Evolutionary conservation across 2,329 filamentous ascomycete genomes (phyloP).

Genomic region (Acrocalymma vagum): DNA sequence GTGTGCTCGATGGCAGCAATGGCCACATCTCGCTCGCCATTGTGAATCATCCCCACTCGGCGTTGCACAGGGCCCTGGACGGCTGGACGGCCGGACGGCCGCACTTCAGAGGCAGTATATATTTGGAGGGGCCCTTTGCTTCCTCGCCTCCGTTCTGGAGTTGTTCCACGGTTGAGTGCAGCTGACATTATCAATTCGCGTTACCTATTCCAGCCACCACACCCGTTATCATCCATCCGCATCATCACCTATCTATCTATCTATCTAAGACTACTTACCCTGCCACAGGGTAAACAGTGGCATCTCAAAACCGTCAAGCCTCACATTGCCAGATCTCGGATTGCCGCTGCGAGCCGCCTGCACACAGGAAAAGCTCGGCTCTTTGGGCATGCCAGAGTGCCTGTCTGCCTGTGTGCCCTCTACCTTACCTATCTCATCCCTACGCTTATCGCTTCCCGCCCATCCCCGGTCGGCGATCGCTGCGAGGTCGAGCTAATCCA

Average conservation of each 20-base stretch:
- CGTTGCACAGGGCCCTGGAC: too few relatives aligned
- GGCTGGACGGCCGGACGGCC: too few relatives aligned
- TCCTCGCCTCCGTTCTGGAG: too few relatives aligned
- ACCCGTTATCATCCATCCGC: too few relatives aligned
- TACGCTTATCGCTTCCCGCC: constrained; percentile 35
- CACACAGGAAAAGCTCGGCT: constrained; percentile 43
- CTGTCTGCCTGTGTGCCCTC: too few relatives aligned
- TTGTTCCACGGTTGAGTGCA: too few relatives aligned
- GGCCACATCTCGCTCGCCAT: constrained; percentile 38
- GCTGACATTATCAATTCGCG: too few relatives aligned
- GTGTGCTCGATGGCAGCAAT: constrained; percentile 43
- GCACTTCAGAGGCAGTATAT: too few relatives aligned
- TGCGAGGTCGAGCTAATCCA: constrained; percentile 15
- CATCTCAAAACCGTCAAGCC: too few relatives aligned
- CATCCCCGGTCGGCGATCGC: constrained; percentile 4
- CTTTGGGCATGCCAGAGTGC: too few relatives aligned
- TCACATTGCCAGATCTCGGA: constrained; percentile 17
- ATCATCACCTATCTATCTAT: neutral
- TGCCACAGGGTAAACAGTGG: constrained; percentile 19
- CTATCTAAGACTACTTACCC: constrained; percentile 32
- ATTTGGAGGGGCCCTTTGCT: too few relatives aligned
- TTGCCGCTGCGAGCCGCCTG: constrained; percentile 40
- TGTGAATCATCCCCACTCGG: constrained; percentile 36
- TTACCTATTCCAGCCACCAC: too few relatives aligned
- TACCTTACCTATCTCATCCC: constrained; percentile 21